Percentiles rank a stretch among this genome's conserved stretches.
Evolutionary conservation across 345 rosid genomes (phyloP).

Genomic region (Pelargonium nanum): DNA sequence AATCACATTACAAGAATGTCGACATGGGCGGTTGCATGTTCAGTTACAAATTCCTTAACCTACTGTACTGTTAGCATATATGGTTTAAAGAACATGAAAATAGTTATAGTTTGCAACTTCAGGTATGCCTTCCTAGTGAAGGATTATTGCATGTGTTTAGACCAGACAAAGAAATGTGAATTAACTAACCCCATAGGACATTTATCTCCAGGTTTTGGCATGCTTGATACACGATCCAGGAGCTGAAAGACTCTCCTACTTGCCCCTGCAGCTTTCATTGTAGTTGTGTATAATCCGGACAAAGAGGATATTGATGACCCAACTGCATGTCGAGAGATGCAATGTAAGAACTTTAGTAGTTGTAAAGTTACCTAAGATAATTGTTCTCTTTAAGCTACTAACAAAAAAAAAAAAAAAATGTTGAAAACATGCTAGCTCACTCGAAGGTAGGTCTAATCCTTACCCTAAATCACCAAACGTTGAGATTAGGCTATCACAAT

Average conservation of each 20-base stretch:
- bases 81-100: not conserved
- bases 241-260: conserved; percentile 91
- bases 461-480: too few relatives aligned
- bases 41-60: not conserved
- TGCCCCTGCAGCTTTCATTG: conserved; percentile 99
- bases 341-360: not conserved
- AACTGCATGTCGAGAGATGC: conserved; percentile 39
- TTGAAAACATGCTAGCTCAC: not conserved
- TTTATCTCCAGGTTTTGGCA: conserved; percentile 68
- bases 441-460: too few relatives aligned
- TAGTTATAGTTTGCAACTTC: not conserved
- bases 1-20: not conserved
- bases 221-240: conserved; percentile 70
- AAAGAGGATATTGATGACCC: conserved; percentile 78
- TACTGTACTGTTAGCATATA: not conserved
- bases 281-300: conserved; percentile 70
- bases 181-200: conserved; percentile 60
- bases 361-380: not conserved
- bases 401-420: not conserved
- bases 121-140: not conserved
- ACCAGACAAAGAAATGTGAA: not conserved
- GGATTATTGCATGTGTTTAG: not conserved
- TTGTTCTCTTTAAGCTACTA: not conserved
- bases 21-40: not conserved
- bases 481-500: too few relatives aligned